A percentile compares a stretch with the other conserved stretches of the same genome.
These are phyloP conservation scores for Trichoderma hamatum DNA, from an alignment of 2,329 filamentous ascomycete genomes.

Conservation along the genomic window DNA sequence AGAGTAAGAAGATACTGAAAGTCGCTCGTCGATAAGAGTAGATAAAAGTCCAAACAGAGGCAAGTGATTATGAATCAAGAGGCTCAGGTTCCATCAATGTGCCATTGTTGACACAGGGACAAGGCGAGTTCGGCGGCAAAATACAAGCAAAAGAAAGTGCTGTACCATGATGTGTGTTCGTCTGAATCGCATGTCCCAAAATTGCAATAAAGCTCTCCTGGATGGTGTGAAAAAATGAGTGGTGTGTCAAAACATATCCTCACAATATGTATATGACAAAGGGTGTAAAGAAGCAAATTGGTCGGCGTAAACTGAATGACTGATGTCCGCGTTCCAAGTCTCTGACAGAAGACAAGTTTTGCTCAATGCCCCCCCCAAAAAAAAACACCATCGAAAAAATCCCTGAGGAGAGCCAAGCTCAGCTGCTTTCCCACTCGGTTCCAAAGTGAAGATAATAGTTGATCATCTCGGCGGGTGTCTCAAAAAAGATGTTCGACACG, in stretches of 20 bases:
- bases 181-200: constrained; percentile 8
- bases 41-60: not conserved
- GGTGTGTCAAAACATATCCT: constrained; percentile 14
- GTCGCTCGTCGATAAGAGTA: not conserved
- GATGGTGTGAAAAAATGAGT: not conserved
- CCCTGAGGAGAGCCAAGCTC: constrained; percentile 20
- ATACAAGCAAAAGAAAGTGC: not conserved
- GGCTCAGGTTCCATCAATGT: constrained; percentile 16
- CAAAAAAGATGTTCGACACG: constrained; percentile 14
- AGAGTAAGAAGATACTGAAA: not conserved
- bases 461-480: constrained; percentile 7
- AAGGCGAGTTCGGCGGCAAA: not conserved
- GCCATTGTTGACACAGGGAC: not conserved
- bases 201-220: constrained; percentile 10
- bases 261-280: constrained; percentile 18
- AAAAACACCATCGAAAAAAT: constrained; percentile 14
- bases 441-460: not conserved
- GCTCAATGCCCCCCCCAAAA: constrained; percentile 15
- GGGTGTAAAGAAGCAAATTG: constrained; percentile 5
- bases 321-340: constrained; percentile 12
- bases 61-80: not conserved
- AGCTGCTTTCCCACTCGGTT: constrained; percentile 16
- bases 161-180: not conserved
- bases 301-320: not conserved
- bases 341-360: constrained; percentile 15